Evolutionary conservation across 2,329 filamentous ascomycete species (phyloP).

Genomic region (Exophiala sp.): DNA sequence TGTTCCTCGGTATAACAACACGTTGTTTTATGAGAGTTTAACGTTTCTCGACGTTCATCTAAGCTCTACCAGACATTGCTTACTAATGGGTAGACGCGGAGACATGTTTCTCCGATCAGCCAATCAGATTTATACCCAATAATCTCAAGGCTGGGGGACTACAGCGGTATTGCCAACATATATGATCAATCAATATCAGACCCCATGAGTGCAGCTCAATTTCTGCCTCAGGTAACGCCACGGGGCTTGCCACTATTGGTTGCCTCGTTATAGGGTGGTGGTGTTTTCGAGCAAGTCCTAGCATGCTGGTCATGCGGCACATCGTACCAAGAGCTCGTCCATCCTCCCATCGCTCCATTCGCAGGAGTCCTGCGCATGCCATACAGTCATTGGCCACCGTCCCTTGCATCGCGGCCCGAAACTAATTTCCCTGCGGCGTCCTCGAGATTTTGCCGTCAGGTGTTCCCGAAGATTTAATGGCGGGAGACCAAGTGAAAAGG

Average conservation of each 20-base stretch:
- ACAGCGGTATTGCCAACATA: no score
- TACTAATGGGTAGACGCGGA: no score
- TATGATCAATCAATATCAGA: no score
- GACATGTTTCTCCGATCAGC: not conserved
- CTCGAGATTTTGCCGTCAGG: conserved; percentile 3
- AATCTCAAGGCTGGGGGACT: not conserved
- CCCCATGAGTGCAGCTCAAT: not conserved
- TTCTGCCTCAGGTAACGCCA: conserved; percentile 14
- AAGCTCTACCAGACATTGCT: no score
- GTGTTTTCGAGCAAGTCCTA: conserved; percentile 1
- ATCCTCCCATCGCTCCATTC: conserved; percentile 7
- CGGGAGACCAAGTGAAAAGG: conserved; percentile 15
- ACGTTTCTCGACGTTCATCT: no score
- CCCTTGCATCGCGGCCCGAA: conserved; percentile 14
- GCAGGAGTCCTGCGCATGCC: conserved; percentile 4
- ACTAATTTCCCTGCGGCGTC: conserved; percentile 6
- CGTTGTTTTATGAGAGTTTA: no score
- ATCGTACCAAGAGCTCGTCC: conserved; percentile 1
- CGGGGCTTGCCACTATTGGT: conserved; percentile 20
- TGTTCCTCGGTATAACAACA: no score
- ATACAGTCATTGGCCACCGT: conserved; percentile 18
- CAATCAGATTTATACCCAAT: not conserved
- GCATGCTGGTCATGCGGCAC: conserved; percentile 6
- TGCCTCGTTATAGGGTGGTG: conserved; percentile 8
- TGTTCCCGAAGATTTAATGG: conserved; percentile 8